A percentile compares a stretch with the other conserved stretches of the same genome.
These are phyloP conservation scores for Suhomyces yuchorum DNA, from an alignment of 1,139 yeast species.

Conservation along the genomic window DNA sequence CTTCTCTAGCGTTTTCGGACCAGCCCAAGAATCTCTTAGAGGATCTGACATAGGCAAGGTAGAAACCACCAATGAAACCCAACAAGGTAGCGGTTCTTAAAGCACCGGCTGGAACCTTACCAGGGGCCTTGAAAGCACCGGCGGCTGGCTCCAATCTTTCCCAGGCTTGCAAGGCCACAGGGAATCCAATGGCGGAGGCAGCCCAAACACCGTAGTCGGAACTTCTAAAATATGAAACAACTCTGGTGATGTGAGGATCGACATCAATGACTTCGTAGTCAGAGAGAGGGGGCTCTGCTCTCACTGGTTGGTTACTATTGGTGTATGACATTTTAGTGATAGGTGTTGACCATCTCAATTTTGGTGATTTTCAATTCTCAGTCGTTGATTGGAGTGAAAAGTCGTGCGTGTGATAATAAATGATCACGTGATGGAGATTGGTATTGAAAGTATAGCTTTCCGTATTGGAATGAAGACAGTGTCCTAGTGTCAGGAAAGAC, in stretches of 20 bases:
- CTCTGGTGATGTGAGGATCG: conserved; percentile 77
- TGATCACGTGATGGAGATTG: too few species aligned
- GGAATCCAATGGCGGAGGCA: conserved; percentile 63
- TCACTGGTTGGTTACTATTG: conserved; percentile 44
- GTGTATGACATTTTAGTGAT: conserved; percentile 41
- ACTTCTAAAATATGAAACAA: conserved; percentile 69
- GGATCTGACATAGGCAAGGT: conserved; percentile 65
- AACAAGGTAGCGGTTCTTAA: conserved; percentile 61
- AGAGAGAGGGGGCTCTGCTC: conserved; percentile 46
- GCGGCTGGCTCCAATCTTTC: conserved; percentile 65
- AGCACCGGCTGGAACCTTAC: conserved; percentile 56
- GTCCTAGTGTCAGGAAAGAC: too few species aligned
- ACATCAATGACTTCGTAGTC: conserved; percentile 66
- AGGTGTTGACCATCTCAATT: conserved; percentile 13
- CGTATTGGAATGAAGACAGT: too few species aligned
- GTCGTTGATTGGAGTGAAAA: conserved; percentile 33
- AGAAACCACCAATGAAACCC: conserved; percentile 73
- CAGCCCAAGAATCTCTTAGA: conserved; percentile 78
- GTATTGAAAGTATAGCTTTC: too few species aligned
- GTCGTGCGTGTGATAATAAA: conserved; percentile 15
- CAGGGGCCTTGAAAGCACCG: conserved; percentile 59
- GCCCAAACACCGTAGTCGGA: conserved; percentile 71
- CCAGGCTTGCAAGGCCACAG: conserved; percentile 60
- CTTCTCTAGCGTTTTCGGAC: conserved; percentile 74
- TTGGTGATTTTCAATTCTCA: conserved; percentile 26